Evolutionary conservation across 1,284 basidiomycete species (phyloP), one percentile per base, ranked within the genome.

Genomic region (Fistulinella staudtii): DNA sequence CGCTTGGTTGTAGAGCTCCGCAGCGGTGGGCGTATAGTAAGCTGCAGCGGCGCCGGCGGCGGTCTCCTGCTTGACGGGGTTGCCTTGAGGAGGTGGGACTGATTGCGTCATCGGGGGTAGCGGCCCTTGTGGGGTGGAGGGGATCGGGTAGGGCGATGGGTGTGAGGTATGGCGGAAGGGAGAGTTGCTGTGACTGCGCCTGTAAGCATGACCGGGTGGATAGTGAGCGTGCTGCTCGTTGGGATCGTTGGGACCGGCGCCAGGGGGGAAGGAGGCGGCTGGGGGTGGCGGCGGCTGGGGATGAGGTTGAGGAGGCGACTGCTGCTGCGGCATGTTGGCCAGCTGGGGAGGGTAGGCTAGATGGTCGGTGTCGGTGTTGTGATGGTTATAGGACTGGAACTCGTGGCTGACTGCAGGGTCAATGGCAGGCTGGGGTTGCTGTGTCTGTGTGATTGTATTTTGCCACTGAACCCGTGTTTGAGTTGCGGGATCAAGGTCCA

Each of bases 1-100:
- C 34, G 66, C 64, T 45, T 75, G 76, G 50, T 64, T 69, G 48
- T 72, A 80, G 23, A 77, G 61, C 45, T 79, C 74, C 24, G 70
- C 64, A 9, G 73, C 67, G 44, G 65, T 68, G 4, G 71, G 69
- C 3, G 71, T 59, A 53, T 70, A 73, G 49, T 64, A 72, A 1
- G 66, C n/a, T n/a, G n/a, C n/a, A n/a, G n/a, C n/a, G n/a, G n/a
- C n/a, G n/a, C n/a, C 52, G 0, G 57, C 29, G n/a, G 29, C 4
- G 3, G 29, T 42, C 41, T 71, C 65, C 33, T 66, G 63, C 27
- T 67, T 63, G 11, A 61, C 47, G 0, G 35, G 41, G 35, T 52
- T 51, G 15, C 14, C 31, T 13, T 29, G 40, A 5, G 31, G 46
- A 14, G 36, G 46, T 1, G 49, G 45, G 9, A 45, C 35, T 4